A percentile compares a stretch with the other conserved stretches of the same genome.
Conservation (phyloP, 148 eudicot species). For the Oxyria digyna region DNA sequence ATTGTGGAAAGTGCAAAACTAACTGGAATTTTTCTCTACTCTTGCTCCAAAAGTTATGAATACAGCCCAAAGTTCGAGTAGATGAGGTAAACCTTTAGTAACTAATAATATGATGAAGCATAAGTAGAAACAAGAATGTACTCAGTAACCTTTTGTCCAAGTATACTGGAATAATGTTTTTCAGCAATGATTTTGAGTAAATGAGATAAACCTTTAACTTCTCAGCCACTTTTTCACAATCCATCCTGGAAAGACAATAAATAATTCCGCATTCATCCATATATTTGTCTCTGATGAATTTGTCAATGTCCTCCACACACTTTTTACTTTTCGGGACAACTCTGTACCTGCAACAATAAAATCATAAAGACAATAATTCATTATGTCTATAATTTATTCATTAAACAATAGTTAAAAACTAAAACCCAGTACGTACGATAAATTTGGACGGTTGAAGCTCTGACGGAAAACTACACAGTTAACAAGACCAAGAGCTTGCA, state of each 20-base stretch:
- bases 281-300: conserved; percentile 50
- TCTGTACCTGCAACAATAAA: conserved; percentile 50
- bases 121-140: neutral
- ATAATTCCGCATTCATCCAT: conserved; percentile 91
- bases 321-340: conserved; percentile 89
- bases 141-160: neutral
- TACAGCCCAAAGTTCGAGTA: neutral
- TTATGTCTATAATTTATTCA: neutral
- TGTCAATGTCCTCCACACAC: conserved; percentile 87
- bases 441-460: conserved; percentile 94
- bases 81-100: neutral
- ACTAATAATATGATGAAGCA: neutral
- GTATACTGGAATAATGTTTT: neutral
- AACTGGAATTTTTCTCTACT: neutral
- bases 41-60: neutral
- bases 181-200: neutral
- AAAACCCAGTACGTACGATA: conserved; percentile 36
- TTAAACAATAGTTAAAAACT: neutral
- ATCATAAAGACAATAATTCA: neutral
- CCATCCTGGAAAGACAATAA: conserved; percentile 96
- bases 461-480: conserved; percentile 88
- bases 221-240: conserved; percentile 95
- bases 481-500: conserved; percentile 94
- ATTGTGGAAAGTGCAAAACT: neutral
- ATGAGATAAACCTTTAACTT: conserved; percentile 58